Evolutionary conservation across 495 filamentous ascomycete genomes (phyloP), one percentile per base, ranked within the genome.

Genomic region (Clohesyomyces aquaticus): DNA sequence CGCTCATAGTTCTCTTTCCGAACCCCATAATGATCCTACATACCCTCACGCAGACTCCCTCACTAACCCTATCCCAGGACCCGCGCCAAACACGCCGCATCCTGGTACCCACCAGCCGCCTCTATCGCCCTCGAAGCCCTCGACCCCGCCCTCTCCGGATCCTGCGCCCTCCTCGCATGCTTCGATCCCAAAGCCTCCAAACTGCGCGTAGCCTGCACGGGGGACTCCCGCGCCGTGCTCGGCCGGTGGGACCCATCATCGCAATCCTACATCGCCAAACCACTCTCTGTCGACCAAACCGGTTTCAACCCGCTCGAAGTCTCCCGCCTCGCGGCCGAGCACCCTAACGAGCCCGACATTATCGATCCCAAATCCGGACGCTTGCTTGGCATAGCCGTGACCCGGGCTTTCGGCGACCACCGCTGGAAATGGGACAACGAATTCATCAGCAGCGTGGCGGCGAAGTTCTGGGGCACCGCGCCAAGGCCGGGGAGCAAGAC

Each of bases 351-450:
- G 71, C 26, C 25, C 12, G 70, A 79, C 9, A 77, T 84, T 0
- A 68, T 87, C 14, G 68, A 72, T 43, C 65, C 69, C 0, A 78
- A 81, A 59, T 66, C 78, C 38, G 83, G 85, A 1, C 80, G 85
- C 1, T 67, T 87, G 1, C 77, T 86, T 43, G 86, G 86, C 0
- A 61, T 87, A 0, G 75, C 73, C 35, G 78, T 84, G 0, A 81
- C 84, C 8, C 80, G 87, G 1, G 83, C 82, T 0, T 88, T 89
- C 67, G 87, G 87, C 29, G 85, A 89, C 71, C 72, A 77, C 28
- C 77, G 77, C 46, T 88, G 82, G 84, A 89, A 89, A 62, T 88
- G 83, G 83, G 68, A 82, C 3, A 19, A 78, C 9, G 72, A 78
- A 4, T 66, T 85, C 16, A 78, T 83, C 52, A 47, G 73, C 27